Conservation (phyloP, 2,329 filamentous ascomycete genomes). For the Aspergillus sp. region DNA sequence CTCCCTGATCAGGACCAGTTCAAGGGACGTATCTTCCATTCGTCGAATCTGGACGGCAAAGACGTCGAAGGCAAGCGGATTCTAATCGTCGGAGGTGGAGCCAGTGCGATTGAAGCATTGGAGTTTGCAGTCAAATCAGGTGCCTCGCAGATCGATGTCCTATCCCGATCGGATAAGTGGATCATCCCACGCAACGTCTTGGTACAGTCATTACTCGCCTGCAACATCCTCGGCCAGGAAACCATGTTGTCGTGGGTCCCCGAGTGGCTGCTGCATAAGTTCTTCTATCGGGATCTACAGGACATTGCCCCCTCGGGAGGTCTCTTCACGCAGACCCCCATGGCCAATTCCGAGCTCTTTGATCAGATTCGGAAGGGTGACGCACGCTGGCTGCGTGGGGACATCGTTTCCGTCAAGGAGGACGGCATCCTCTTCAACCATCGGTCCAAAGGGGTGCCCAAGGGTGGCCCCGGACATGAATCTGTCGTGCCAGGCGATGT, state of each 20-base stretch:
- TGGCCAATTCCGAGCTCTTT: conserved; percentile 83
- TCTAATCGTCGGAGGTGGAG: conserved; percentile 71
- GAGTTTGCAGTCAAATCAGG: conserved; percentile 71
- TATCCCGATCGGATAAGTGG: conserved; percentile 81
- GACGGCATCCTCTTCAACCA: conserved; percentile 69
- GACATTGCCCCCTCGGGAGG: conserved; percentile 70
- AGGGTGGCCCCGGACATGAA: conserved; percentile 69
- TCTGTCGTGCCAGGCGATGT: conserved; percentile 70
- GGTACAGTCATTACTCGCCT: conserved; percentile 68
- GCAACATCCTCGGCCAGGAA: conserved; percentile 78
- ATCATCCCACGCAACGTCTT: conserved; percentile 79
- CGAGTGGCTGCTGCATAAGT: conserved; percentile 68
- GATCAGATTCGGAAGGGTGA: conserved; percentile 68
- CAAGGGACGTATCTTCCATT: conserved; percentile 71
- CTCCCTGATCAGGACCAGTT: conserved; percentile 71
- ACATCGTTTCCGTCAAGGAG: conserved; percentile 66
- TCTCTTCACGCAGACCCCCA: conserved; percentile 79
- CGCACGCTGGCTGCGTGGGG: conserved; percentile 78
- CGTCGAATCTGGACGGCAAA: conserved; percentile 70
- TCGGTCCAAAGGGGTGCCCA: conserved; percentile 69
- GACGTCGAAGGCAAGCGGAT: conserved; percentile 72
- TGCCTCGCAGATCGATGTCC: conserved; percentile 67
- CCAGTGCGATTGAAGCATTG: conserved; percentile 77
- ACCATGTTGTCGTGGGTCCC: conserved; percentile 75
- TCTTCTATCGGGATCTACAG: conserved; percentile 80